phyloP scores from a whole-genome alignment of 1,284 basidiomycete species.

The Leccinum solheimii region DNA sequence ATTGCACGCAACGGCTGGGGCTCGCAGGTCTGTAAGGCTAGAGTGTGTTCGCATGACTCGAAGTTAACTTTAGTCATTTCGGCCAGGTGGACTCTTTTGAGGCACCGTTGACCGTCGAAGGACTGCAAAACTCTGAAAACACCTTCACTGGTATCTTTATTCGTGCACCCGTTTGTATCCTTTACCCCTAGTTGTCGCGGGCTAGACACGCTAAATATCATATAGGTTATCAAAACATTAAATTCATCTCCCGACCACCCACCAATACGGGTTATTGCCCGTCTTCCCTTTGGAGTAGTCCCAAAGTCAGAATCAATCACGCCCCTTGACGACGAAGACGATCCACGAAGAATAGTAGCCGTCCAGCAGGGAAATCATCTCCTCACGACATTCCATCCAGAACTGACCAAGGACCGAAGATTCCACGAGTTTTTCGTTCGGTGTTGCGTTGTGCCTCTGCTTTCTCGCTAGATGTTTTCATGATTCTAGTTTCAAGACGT shows the following conservation, averaged over 20 bases:
- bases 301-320: conserved; percentile 47
- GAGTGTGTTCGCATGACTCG: neutral
- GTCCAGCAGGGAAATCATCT: conserved; percentile 83
- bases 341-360: conserved; percentile 77
- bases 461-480: conserved; percentile 12
- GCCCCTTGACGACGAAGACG: conserved; percentile 37
- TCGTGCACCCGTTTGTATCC: conserved; percentile 76
- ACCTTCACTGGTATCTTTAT: conserved; percentile 93
- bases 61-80: neutral
- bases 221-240: conserved; percentile 62
- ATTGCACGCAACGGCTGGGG: conserved; percentile 92
- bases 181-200: neutral
- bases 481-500: neutral
- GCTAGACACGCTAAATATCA: neutral
- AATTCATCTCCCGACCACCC: conserved; percentile 45
- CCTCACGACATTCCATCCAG: conserved; percentile 93
- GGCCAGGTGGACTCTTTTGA: conserved; percentile 89
- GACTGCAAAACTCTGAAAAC: conserved; percentile 56
- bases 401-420: conserved; percentile 83
- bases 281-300: conserved; percentile 62
- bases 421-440: conserved; percentile 88
- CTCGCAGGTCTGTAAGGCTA: conserved; percentile 55
- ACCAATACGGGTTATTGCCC: conserved; percentile 69
- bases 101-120: conserved; percentile 67
- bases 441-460: conserved; percentile 52